Conservation (phyloP, 2,329 filamentous ascomycete genomes). For the Fusarium albidum region DNA sequence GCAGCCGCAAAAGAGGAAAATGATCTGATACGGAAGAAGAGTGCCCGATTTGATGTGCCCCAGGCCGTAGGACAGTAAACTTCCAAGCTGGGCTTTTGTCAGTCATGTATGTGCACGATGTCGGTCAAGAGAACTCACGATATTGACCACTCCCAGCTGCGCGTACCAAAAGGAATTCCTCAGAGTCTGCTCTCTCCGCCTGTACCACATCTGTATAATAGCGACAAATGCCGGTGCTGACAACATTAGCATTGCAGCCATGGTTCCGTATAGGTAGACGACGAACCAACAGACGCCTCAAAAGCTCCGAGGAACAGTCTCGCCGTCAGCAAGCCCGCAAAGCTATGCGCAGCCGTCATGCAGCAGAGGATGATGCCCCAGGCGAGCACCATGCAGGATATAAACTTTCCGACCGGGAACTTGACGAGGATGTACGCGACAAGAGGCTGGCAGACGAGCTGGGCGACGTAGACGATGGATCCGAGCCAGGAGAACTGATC, state of each 20-base stretch:
- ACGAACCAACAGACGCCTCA: conserved; percentile 52
- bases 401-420: conserved; percentile 63
- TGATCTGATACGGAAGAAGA: conserved; percentile 29
- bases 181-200: conserved; percentile 45
- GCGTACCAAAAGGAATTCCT: conserved; percentile 40
- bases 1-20: conserved; percentile 46
- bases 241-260: background rate
- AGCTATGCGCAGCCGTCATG: conserved; percentile 60
- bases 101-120: background rate
- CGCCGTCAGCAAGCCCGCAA: conserved; percentile 53
- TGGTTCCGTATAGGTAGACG: too few species aligned
- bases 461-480: conserved; percentile 46
- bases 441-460: conserved; percentile 57
- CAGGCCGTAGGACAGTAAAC: conserved; percentile 43
- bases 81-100: conserved; percentile 19
- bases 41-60: conserved; percentile 40
- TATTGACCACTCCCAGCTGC: conserved; percentile 40
- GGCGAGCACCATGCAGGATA: conserved; percentile 57
- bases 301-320: conserved; percentile 57
- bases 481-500: conserved; percentile 72
- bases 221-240: conserved; percentile 44
- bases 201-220: conserved; percentile 48
- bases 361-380: conserved; percentile 62
- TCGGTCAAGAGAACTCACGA: too few species aligned
- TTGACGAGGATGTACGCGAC: conserved; percentile 64